Base-by-base conservation (phyloP, 192 early-diverging fungal genomes). In the Rhizoclosmatium globosum region DNA sequence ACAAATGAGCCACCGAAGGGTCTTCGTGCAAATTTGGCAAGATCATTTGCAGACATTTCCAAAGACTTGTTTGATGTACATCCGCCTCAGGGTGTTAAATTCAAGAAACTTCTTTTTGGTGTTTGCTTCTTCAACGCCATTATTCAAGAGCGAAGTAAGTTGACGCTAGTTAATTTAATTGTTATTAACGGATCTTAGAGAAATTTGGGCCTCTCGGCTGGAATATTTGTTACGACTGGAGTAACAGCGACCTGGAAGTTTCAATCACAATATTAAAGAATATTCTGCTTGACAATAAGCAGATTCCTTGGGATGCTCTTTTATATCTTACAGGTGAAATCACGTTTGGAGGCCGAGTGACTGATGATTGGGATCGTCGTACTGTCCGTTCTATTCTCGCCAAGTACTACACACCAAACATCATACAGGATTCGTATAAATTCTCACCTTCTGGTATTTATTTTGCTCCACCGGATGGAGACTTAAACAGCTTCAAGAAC, bases 1-100 rank as follows among this genome's bases (percentile, higher is more conserved):
- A 91, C 89, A 43, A 91, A 89, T 58, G 89, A 91, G 79, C 89
- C 89, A 2, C 89, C 89, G 4, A 91, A 91, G 62, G 89, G 89
- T 1, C 80, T 91, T n/a, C 74, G 87, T 2, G 88, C 89, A 11
- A 91, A 91, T 76, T 47, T 91, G 23, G 89, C 89, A 3, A 70
- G 89, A 4, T 87, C 85, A 56, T 91, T 91, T 77, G 88, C 89
- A 6, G 89, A 91, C 68, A 79, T 91, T 45, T 81, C 85, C 2
- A 42, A 68, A 73, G 89, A 90, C 68, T 74, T 88, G 44, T 90
- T 90, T 81, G 87, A 90, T 64, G 87, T 87, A 15, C 79, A 84
- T 72, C 89, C 89, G 19, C 89, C 89, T 13, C 89, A 88, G 79
- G 89, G 87, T 11, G 72, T 80, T 11, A 87, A 86, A 50, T 91